Conservation (phyloP, 2,329 filamentous ascomycete genomes). For the Stachybotrys elegans region DNA sequence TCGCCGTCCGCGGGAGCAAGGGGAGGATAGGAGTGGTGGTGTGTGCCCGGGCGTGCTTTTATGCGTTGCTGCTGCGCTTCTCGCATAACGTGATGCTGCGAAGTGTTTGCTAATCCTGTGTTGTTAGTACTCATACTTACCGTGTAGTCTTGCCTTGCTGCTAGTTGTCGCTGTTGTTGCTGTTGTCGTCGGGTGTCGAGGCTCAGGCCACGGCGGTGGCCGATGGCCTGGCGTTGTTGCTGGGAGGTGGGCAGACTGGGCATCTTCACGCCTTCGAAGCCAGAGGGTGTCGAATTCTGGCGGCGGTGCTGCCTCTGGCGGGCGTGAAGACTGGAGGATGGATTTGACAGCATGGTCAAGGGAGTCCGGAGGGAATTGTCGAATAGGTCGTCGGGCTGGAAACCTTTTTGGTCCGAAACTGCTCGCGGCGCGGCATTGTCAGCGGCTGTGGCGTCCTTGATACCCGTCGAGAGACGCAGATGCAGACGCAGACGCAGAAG, state of each 20-base stretch:
- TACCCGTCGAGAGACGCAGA: not conserved
- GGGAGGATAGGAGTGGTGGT: conserved; percentile 19
- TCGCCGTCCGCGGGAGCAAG: conserved; percentile 36
- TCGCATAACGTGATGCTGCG: conserved; percentile 74
- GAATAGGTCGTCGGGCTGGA: conserved; percentile 45
- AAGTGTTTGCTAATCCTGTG: conserved; percentile 47
- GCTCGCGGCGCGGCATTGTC: conserved; percentile 3
- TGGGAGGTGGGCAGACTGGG: conserved; percentile 54
- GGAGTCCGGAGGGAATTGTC: conserved; percentile 60
- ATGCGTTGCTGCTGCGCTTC: conserved; percentile 85
- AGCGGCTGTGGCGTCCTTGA: not conserved
- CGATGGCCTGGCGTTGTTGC: conserved; percentile 34
- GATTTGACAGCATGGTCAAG: conserved; percentile 76
- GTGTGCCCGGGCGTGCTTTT: conserved; percentile 66
- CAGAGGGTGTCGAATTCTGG: conserved; percentile 79
- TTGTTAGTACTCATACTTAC: conserved; percentile 52
- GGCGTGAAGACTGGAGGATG: conserved; percentile 66
- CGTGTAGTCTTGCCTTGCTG: conserved; percentile 28
- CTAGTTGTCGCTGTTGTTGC: conserved; percentile 37
- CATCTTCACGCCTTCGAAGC: conserved; percentile 71
- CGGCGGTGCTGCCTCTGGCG: conserved; percentile 59
- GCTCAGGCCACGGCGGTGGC: conserved; percentile 79
- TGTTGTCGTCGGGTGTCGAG: conserved; percentile 67
- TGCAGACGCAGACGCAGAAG: not conserved
- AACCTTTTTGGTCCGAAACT: conserved; percentile 45